Evolutionary conservation across 2,329 filamentous ascomycete genomes (phyloP).

Genomic region (Diaporthe ilicicola): DNA sequence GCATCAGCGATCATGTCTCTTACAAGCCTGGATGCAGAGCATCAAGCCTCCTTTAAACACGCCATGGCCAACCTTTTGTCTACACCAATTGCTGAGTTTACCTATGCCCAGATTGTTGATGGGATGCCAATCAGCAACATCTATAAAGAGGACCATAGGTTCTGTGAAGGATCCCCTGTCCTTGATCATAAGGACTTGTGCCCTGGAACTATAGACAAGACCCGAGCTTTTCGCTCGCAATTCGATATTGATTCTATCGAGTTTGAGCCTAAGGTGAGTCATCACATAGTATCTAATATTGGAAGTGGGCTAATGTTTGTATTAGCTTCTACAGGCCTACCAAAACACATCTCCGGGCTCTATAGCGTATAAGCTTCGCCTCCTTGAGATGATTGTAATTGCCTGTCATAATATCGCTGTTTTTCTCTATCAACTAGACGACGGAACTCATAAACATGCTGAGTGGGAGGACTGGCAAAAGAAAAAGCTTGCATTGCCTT

Average conservation of each 20-base stretch:
- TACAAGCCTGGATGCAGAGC: not conserved
- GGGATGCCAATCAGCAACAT: constrained; percentile 3
- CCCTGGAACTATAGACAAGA: constrained; percentile 28
- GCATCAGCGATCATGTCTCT: not conserved
- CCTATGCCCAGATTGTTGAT: constrained; percentile 23
- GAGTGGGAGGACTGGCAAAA: constrained; percentile 18
- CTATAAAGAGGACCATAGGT: not conserved
- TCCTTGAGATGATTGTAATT: constrained; percentile 44
- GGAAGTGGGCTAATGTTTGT: not conserved
- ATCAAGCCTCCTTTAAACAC: not conserved
- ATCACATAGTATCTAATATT: not conserved
- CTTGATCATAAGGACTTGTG: constrained; percentile 26
- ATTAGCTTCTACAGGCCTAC: constrained; percentile 39
- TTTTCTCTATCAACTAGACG: constrained; percentile 36
- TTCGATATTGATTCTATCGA: constrained; percentile 20
- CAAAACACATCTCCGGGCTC: constrained; percentile 38
- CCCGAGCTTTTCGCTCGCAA: constrained; percentile 7
- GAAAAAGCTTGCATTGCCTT: constrained; percentile 26
- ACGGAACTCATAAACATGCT: constrained; percentile 38
- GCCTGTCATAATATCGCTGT: constrained; percentile 43
- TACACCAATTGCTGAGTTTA: not conserved
- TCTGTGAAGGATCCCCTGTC: not conserved
- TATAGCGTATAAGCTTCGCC: constrained; percentile 38
- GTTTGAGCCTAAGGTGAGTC: not conserved
- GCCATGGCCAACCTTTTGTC: constrained; percentile 13